Evolutionary conservation across 2,329 filamentous ascomycete genomes (phyloP), one percentile per base, ranked within the genome.

Genomic region (Alternaria angustiovoidea): DNA sequence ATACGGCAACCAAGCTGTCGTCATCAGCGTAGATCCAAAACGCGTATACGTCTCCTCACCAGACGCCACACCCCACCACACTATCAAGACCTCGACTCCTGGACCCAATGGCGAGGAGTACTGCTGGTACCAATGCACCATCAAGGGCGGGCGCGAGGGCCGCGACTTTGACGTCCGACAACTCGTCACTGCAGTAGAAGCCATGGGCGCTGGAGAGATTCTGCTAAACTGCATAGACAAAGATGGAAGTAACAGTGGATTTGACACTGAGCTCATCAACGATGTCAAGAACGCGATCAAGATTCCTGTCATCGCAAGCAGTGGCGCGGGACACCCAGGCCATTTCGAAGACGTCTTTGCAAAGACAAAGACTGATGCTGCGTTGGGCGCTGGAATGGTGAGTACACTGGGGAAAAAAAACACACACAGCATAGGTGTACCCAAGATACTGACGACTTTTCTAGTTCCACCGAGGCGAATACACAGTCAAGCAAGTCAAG

Each of bases 71-170:
- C 85, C 86, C 1, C 89, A 92, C 72, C 91, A 95, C 78, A 92
- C 90, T 14, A 82, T 97, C 73, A 82, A 85, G 73, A 97, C 94
- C 0, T 76, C 80, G 0, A 86, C 83, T 62, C 88, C 88, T 0
- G 93, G 94, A 8, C 89, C 91, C 22, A 85, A 86, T 43, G 93
- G 93, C 28, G 92, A 97, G 79, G 82, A 83, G 53, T 91, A 88
- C 79, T 97, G 93, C 82, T 99, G 94, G 94, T 99, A 97, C 78
- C 94, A 95, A 59, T 98, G 95, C 81, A 99, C 95, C 7, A 93
- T 96, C 82, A 96, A 94, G 81, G 95, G 95, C 47, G 95, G 95
- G 7, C 89, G 95, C 62, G 94, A 98, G 81, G 94, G 91, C n/a
- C 88, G 94, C 61, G 93, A 98, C 77, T 85, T 98, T 67, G 94